Conservation (phyloP, 2,329 filamentous ascomycete species). For the Cadophora sp. region DNA sequence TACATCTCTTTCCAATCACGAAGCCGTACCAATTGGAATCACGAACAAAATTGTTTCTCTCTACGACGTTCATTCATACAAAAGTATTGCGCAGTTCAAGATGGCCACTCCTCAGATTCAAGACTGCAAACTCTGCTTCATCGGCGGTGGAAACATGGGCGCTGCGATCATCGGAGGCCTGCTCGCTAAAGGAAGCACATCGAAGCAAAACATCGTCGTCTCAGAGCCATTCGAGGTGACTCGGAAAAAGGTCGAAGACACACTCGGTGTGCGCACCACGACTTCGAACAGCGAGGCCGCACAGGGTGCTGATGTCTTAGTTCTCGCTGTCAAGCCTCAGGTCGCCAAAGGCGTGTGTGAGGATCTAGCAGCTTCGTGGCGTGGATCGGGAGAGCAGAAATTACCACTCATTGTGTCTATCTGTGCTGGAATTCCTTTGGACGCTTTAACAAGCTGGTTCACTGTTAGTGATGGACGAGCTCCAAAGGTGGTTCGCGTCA, state of each 20-base stretch:
- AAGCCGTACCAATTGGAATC: not conserved
- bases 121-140: constrained; percentile 23
- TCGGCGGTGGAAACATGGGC: constrained; percentile 23
- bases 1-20: not conserved
- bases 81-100: not conserved
- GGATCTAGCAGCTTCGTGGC: constrained; percentile 15
- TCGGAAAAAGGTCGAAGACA: constrained; percentile 17
- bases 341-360: constrained; percentile 20
- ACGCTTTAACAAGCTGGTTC: constrained; percentile 17
- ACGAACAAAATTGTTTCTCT: not conserved
- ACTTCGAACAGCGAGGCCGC: constrained; percentile 17
- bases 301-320: constrained; percentile 13
- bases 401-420: constrained; percentile 22
- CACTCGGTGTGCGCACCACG: constrained; percentile 17
- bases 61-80: not conserved
- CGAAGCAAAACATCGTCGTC: constrained; percentile 22
- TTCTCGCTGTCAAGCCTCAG: constrained; percentile 21
- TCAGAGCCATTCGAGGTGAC: constrained; percentile 20
- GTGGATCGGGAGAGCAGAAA: constrained; percentile 1
- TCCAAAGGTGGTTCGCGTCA: constrained; percentile 18
- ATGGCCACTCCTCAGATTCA: constrained; percentile 18
- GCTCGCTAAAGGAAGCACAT: constrained; percentile 18
- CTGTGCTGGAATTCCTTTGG: constrained; percentile 19
- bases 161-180: constrained; percentile 22
- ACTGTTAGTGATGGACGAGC: constrained; percentile 10